Conservation (phyloP, 768 basidiomycete genomes). For the Myochromella boudieri region DNA sequence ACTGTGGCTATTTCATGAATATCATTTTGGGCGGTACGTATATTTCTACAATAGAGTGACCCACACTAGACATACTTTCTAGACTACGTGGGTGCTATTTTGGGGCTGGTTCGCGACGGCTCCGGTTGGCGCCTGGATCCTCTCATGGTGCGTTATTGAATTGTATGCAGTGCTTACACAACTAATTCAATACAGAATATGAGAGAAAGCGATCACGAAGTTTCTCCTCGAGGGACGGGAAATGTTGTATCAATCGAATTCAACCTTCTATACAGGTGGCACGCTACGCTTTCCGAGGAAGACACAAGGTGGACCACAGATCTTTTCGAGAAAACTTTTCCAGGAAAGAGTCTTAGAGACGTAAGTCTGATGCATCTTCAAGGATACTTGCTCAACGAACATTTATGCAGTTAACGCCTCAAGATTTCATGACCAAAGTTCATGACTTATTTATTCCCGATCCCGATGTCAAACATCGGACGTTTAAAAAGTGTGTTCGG, state of each 20-base stretch:
- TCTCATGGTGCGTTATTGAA: constrained; percentile 44
- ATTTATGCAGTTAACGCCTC: constrained; percentile 27
- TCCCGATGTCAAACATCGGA: constrained; percentile 47
- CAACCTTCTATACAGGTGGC: constrained; percentile 67
- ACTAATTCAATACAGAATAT: constrained; percentile 36
- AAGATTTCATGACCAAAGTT: constrained; percentile 39
- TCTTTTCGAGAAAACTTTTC: constrained; percentile 44
- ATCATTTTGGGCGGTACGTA: constrained; percentile 56
- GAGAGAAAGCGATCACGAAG: constrained; percentile 48
- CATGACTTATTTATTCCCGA: constrained; percentile 27
- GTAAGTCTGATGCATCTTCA: constrained; percentile 25
- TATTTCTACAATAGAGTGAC: not conserved
- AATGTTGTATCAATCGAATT: constrained; percentile 80
- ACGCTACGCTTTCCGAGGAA: constrained; percentile 53
- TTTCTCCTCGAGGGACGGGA: constrained; percentile 67
- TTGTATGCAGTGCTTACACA: not conserved
- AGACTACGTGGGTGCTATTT: constrained; percentile 77
- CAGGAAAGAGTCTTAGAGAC: constrained; percentile 35
- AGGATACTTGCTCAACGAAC: not conserved
- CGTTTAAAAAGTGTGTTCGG: constrained; percentile 46
- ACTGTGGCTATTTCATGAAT: constrained; percentile 71
- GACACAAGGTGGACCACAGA: constrained; percentile 58
- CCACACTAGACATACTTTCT: not conserved
- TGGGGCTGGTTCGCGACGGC: constrained; percentile 67
- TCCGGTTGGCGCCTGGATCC: constrained; percentile 69